These are phyloP conservation scores for Cerioporus squamosus DNA, from an alignment of 1,284 basidiomycete species.

Conservation along the genomic window DNA sequence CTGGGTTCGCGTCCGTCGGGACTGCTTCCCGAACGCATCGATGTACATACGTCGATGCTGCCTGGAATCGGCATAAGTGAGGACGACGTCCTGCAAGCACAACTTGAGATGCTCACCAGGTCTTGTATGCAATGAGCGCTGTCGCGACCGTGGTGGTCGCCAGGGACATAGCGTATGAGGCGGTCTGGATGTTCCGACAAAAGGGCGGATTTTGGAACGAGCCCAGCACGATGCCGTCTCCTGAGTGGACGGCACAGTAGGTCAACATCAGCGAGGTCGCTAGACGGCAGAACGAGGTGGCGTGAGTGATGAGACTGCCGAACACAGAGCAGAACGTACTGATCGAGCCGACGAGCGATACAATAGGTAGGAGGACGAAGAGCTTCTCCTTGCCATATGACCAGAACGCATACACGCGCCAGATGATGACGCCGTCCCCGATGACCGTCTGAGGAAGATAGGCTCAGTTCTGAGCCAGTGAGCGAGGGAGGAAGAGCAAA, in stretches of 20 bases:
- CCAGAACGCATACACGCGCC: constrained; percentile 23
- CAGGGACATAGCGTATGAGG: constrained; percentile 17
- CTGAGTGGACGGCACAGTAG: constrained; percentile 14
- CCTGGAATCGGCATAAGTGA: background rate
- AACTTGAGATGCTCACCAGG: constrained; percentile 13
- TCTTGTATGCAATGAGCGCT: constrained; percentile 18
- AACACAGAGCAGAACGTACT: constrained; percentile 5
- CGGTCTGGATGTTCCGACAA: constrained; percentile 20
- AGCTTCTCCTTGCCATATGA: constrained; percentile 9
- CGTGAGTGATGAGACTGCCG: background rate
- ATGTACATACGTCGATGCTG: constrained; percentile 14
- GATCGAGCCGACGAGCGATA: constrained; percentile 13
- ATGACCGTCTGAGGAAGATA: constrained; percentile 11
- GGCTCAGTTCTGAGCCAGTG: background rate
- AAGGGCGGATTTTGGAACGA: constrained; percentile 15
- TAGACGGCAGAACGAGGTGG: background rate
- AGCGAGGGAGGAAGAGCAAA: background rate
- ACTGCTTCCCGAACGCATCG: constrained; percentile 5
- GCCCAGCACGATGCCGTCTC: constrained; percentile 13
- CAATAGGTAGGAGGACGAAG: constrained; percentile 11
- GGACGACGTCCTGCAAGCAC: too few relatives aligned
- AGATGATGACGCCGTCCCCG: constrained; percentile 15
- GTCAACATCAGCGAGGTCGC: constrained; percentile 14
- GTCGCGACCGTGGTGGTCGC: constrained; percentile 21
- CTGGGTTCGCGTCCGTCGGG: constrained; percentile 10